phyloP scores from a whole-genome alignment of 2,329 filamentous ascomycete species.

The Aspergillus viridinutans region DNA sequence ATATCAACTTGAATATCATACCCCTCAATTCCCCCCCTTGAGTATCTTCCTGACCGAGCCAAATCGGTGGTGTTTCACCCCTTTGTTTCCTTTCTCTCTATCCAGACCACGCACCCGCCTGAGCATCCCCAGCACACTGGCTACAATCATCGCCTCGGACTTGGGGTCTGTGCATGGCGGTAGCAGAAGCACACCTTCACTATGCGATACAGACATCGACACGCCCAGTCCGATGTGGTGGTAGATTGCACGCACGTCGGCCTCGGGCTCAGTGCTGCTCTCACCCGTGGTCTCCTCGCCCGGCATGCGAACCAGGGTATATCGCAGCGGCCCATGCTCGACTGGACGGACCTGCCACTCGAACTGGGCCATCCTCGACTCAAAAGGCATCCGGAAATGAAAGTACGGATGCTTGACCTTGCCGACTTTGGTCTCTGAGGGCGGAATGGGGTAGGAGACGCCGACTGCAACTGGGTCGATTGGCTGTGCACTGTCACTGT shows the following conservation, averaged over 20 bases:
- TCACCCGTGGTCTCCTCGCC: neutral
- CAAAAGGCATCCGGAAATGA: neutral
- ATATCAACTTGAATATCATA: too few relatives aligned
- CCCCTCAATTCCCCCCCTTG: too few relatives aligned
- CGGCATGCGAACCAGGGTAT: constrained; percentile 1
- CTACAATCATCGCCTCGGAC: neutral
- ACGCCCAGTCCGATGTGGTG: constrained; percentile 1
- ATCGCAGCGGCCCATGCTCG: constrained; percentile 1
- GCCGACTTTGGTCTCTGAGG: neutral
- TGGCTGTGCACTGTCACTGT: neutral
- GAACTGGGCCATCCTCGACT: neutral
- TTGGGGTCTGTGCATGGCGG: neutral
- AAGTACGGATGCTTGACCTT: neutral
- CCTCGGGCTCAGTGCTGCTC: neutral
- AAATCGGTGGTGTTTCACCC: too few relatives aligned
- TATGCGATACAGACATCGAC: neutral
- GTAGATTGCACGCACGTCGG: neutral
- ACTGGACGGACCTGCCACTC: constrained; percentile 5
- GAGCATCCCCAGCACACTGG: neutral
- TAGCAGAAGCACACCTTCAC: constrained; percentile 4
- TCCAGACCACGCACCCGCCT: neutral
- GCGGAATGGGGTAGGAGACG: neutral
- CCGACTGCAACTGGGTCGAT: neutral
- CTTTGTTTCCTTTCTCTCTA: neutral
- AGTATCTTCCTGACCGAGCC: too few relatives aligned